Percentiles rank a stretch among this genome's conserved stretches.
Conservation (phyloP, 768 basidiomycete species). For the Glaciozyma martinii region DNA sequence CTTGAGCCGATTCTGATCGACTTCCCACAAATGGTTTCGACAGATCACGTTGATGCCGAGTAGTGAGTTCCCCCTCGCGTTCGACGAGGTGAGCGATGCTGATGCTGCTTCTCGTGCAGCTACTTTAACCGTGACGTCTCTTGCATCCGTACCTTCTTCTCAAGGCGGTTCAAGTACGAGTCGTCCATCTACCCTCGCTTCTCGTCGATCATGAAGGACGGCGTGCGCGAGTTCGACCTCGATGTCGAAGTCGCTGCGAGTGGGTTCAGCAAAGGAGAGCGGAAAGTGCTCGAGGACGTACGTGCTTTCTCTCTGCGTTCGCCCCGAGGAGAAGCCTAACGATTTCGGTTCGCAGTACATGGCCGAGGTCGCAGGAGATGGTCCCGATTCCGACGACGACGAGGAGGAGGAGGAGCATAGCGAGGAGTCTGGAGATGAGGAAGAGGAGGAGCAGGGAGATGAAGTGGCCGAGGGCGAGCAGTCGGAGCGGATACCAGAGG, state of each 20-base stretch:
- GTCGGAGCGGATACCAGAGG: constrained; percentile 1
- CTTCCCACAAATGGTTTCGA: constrained; percentile 99
- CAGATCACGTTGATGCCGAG: constrained; percentile 91
- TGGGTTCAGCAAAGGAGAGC: constrained; percentile 78
- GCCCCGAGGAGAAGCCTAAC: background rate
- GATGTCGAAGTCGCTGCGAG: constrained; percentile 91
- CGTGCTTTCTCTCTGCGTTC: background rate
- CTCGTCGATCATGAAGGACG: constrained; percentile 49
- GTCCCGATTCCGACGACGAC: constrained; percentile 41
- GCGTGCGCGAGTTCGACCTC: constrained; percentile 55
- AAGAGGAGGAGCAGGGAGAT: constrained; percentile 26
- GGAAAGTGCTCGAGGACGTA: constrained; percentile 70
- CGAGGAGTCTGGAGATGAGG: constrained; percentile 33
- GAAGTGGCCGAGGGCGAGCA: constrained; percentile 5
- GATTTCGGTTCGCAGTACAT: constrained; percentile 22
- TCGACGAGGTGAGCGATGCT: background rate
- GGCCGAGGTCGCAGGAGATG: constrained; percentile 40
- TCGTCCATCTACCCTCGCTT: constrained; percentile 81
- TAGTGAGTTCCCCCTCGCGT: constrained; percentile 50
- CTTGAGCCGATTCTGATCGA: constrained; percentile 81
- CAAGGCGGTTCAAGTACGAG: constrained; percentile 83
- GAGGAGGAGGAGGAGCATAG: constrained; percentile 43
- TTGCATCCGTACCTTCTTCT: constrained; percentile 89
- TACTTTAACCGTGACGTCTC: constrained; percentile 99
- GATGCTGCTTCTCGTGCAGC: constrained; percentile 46